A percentile compares a stretch with the other conserved stretches of the same genome.
Conservation (phyloP, 352 stramenopile genomes). For the Pythium grandisporangium region DNA sequence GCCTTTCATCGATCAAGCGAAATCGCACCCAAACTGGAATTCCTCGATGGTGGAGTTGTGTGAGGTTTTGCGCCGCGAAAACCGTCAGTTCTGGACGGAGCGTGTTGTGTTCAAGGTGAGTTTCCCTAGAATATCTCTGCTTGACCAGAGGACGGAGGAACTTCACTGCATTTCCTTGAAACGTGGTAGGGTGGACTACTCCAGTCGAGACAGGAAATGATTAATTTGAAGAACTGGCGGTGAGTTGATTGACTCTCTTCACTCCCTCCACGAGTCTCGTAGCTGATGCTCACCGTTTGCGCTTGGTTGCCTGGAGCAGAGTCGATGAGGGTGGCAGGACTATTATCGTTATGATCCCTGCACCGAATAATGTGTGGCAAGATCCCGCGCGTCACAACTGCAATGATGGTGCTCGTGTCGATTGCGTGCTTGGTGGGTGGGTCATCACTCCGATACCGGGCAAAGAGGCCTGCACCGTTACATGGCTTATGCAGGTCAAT, state of each 20-base stretch:
- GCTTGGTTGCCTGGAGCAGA: too few relatives aligned
- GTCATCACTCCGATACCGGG: constrained; percentile 46
- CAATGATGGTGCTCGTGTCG: constrained; percentile 31
- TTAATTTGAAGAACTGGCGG: constrained; percentile 63
- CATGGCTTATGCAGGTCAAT: constrained; percentile 76
- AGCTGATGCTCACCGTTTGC: too few relatives aligned
- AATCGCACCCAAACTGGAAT: too few relatives aligned
- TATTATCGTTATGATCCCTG: constrained; percentile 57
- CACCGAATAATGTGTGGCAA: too few relatives aligned
- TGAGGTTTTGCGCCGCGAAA: constrained; percentile 34
- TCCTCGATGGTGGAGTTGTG: constrained; percentile 36
- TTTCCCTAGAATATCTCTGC: too few relatives aligned
- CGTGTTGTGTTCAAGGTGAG: constrained; percentile 42
- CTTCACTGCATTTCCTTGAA: too few relatives aligned
- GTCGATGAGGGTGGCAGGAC: constrained; percentile 61
- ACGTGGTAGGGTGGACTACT: too few relatives aligned
- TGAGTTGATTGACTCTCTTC: constrained; percentile 18
- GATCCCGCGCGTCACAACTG: too few relatives aligned
- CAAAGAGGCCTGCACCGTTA: constrained; percentile 56
- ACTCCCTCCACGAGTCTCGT: too few relatives aligned
- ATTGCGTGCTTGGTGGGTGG: constrained; percentile 64
- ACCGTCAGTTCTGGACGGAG: constrained; percentile 43
- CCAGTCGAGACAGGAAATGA: too few relatives aligned
- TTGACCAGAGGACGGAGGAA: too few relatives aligned
- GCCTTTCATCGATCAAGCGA: too few relatives aligned